phyloP scores from a whole-genome alignment of 805 yeast genomes.

The Peterozyma xylosa region DNA sequence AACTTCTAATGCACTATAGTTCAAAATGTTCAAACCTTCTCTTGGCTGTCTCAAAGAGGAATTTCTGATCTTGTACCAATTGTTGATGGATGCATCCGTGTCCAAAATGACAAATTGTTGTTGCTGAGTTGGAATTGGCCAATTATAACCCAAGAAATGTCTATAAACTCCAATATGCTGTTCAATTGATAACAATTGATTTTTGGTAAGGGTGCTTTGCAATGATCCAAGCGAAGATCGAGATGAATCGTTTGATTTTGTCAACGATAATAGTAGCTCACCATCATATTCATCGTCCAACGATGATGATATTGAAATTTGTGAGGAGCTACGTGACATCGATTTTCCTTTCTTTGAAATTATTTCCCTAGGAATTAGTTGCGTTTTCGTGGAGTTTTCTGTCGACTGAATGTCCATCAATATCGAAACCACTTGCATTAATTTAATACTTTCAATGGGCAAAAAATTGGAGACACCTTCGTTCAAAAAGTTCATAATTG shows the following conservation, averaged over 20 bases:
- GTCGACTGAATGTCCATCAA: slow-evolving; percentile 48
- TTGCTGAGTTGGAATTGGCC: slow-evolving; percentile 12
- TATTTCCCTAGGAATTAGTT: slow-evolving; percentile 38
- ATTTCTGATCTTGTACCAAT: slow-evolving; percentile 44
- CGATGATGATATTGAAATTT: background rate
- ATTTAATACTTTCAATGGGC: slow-evolving; percentile 58
- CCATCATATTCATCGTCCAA: background rate
- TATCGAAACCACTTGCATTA: slow-evolving; percentile 57
- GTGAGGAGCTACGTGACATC: background rate
- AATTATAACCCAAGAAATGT: slow-evolving; percentile 1
- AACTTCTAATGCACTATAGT: slow-evolving; percentile 62
- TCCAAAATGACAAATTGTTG: slow-evolving; percentile 19
- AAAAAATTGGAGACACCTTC: slow-evolving; percentile 58
- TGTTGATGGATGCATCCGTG: slow-evolving; percentile 29
- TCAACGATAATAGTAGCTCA: background rate
- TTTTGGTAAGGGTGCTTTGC: background rate
- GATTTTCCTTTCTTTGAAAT: slow-evolving; percentile 3
- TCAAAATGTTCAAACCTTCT: slow-evolving; percentile 43
- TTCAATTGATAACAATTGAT: background rate
- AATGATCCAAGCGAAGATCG: background rate
- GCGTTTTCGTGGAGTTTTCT: slow-evolving; percentile 31
- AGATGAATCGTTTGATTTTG: background rate
- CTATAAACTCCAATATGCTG: background rate
- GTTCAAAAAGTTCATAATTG: slow-evolving; percentile 70
- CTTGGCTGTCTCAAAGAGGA: slow-evolving; percentile 52